These are phyloP conservation scores for Leucoagaricus sp. DNA, from an alignment of 1,284 basidiomycete species.

Conservation along the genomic window DNA sequence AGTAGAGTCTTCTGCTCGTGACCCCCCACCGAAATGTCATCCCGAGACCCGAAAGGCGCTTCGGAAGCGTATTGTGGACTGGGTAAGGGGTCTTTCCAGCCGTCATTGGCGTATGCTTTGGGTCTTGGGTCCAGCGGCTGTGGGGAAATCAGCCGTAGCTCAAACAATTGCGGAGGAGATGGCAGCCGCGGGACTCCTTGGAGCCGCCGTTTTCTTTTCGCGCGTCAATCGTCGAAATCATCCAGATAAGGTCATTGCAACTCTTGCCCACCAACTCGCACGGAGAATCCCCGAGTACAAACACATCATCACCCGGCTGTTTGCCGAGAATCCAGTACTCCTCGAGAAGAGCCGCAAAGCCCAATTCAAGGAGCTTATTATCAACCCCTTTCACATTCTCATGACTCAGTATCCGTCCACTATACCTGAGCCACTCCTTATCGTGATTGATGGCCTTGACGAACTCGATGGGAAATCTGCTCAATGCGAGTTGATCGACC, in stretches of 20 bases:
- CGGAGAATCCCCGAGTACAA: neutral
- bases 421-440: neutral
- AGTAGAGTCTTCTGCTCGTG: no score
- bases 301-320: neutral
- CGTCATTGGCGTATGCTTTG: neutral
- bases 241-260: neutral
- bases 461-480: constrained; percentile 1
- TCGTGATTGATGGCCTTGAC: constrained; percentile 9
- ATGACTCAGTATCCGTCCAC: neutral
- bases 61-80: no score
- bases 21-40: no score
- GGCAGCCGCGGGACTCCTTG: neutral
- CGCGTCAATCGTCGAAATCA: neutral
- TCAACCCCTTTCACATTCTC: constrained; percentile 2
- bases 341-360: neutral
- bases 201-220: constrained; percentile 9
- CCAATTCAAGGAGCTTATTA: constrained; percentile 4
- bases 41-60: no score
- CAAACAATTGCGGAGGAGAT: neutral
- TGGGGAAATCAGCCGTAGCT: constrained; percentile 3
- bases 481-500: neutral
- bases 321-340: neutral
- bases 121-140: constrained; percentile 3
- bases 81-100: no score
- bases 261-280: constrained; percentile 2